Evolutionary conservation across 768 basidiomycete species (phyloP).

Genomic region (Mycena chlorophos): DNA sequence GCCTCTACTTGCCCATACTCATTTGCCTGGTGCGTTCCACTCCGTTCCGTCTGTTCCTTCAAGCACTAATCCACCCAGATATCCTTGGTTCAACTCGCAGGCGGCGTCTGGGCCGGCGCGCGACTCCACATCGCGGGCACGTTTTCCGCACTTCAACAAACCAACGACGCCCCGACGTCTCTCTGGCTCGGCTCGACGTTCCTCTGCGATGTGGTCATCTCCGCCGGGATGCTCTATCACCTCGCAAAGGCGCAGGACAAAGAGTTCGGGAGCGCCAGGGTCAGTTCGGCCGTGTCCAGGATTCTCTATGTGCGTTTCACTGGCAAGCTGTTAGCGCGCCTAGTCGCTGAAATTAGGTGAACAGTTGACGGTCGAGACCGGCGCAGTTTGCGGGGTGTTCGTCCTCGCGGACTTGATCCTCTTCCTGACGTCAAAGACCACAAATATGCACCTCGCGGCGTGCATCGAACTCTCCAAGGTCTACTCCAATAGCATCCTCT

Average conservation of each 20-base stretch:
- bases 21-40: not conserved
- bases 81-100: not conserved
- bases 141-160: not conserved
- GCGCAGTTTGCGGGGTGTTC: not conserved
- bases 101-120: not conserved
- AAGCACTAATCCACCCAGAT: too few species aligned
- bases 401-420: not conserved
- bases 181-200: not conserved
- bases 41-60: too few species aligned
- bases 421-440: not conserved
- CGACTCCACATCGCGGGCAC: not conserved
- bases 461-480: not conserved
- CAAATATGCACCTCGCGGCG: not conserved
- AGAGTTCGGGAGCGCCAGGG: not conserved
- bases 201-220: not conserved
- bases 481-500: not conserved
- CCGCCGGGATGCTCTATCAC: not conserved
- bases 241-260: not conserved
- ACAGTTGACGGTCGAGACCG: not conserved
- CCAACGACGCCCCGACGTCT: not conserved
- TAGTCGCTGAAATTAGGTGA: not conserved
- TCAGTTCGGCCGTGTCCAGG: not conserved
- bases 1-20: not conserved
- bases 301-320: slow-evolving; percentile 1
- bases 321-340: not conserved